Percentiles rank a stretch among this genome's conserved stretches.
These are phyloP conservation scores for Podochytrium sp. DNA, from an alignment of 192 early-diverging fungal species.

Conservation along the genomic window DNA sequence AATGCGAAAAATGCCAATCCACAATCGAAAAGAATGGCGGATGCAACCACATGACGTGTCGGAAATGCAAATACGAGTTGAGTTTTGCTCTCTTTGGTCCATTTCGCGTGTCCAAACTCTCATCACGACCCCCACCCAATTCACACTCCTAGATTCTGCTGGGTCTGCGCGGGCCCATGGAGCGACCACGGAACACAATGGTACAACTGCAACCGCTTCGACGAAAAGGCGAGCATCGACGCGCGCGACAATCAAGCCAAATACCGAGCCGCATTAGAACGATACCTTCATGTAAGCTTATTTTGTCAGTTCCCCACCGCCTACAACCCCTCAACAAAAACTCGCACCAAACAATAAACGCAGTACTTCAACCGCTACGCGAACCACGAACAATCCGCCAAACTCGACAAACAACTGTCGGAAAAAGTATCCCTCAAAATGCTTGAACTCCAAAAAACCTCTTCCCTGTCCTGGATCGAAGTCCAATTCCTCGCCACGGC, in stretches of 20 bases:
- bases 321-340: background rate
- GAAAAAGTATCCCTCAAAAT: conserved; percentile 91
- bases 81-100: background rate
- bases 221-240: conserved; percentile 85
- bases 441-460: conserved; percentile 92
- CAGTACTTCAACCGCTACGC: conserved; percentile 97
- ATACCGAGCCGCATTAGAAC: conserved; percentile 82
- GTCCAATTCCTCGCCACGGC: conserved; percentile 95
- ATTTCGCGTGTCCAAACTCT: background rate
- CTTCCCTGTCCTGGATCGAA: conserved; percentile 95
- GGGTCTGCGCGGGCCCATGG: conserved; percentile 99
- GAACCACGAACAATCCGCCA: conserved; percentile 96
- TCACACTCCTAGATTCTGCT: conserved; percentile 82
- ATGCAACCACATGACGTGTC: conserved; percentile 99
- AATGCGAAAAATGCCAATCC: conserved; percentile 91
- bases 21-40: conserved; percentile 99
- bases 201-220: conserved; percentile 98
- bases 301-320: conserved; percentile 1
- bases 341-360: background rate
- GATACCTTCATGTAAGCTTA: conserved; percentile 87
- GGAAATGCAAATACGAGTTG: conserved; percentile 90
- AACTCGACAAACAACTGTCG: conserved; percentile 78
- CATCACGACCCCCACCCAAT: background rate
- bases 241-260: conserved; percentile 88
- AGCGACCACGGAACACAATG: conserved; percentile 91